Evolutionary conservation across 2,329 filamentous ascomycete genomes (phyloP).

Genomic region (Fusarium bulbicola): DNA sequence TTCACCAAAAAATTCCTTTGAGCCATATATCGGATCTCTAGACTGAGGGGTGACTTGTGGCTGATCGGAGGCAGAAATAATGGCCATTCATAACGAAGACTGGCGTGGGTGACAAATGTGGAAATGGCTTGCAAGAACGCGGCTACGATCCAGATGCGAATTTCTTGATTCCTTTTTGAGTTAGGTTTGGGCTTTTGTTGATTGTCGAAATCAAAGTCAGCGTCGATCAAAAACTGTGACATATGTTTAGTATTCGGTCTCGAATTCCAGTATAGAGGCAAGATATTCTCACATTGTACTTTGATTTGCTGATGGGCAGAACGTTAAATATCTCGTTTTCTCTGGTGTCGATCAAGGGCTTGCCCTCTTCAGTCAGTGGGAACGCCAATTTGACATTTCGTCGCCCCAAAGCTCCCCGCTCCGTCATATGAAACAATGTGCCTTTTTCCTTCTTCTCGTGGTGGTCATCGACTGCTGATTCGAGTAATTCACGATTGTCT

Average conservation of each 20-base stretch:
- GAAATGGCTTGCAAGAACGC: background rate
- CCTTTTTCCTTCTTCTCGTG: rapidly evolving
- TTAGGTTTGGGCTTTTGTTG: background rate
- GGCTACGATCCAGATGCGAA: rapidly evolving
- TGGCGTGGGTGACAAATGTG: rapidly evolving
- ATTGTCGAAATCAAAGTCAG: background rate
- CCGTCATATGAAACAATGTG: rapidly evolving
- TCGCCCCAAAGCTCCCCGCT: rapidly evolving
- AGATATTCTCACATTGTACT: background rate
- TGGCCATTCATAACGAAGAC: background rate
- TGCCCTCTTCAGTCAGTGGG: rapidly evolving
- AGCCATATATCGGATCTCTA: background rate
- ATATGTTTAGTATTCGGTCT: background rate
- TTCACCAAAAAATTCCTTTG: background rate
- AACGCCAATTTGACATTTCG: background rate
- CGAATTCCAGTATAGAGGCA: rapidly evolving
- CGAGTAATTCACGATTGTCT: background rate
- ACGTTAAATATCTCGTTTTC: background rate
- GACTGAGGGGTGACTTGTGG: background rate
- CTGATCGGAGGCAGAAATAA: background rate
- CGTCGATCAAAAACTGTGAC: background rate
- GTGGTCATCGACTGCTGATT: rapidly evolving
- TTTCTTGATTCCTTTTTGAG: background rate
- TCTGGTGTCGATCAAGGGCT: rapidly evolving
- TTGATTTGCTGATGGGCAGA: background rate